phyloP scores from a whole-genome alignment of 83 land plant species.

The Larix sibirica region DNA sequence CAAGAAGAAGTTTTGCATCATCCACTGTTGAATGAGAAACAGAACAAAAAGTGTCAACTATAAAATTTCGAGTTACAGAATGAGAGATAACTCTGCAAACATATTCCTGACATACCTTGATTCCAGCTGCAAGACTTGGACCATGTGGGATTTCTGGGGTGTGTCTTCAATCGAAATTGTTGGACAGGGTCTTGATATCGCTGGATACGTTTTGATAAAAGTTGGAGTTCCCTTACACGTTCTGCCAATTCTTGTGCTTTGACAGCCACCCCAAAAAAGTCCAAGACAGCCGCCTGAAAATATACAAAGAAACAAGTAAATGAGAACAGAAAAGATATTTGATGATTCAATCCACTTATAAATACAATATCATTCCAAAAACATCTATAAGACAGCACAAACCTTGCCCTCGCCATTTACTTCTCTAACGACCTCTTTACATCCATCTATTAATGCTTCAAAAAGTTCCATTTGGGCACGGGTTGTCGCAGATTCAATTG shows the following conservation, averaged over 20 bases:
- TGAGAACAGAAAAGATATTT: too few species aligned
- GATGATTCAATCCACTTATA: too few species aligned
- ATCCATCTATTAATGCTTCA: constrained; percentile 80
- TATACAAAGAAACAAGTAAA: too few species aligned
- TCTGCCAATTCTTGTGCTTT: constrained; percentile 88
- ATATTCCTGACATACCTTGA: constrained; percentile 52
- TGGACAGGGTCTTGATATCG: constrained; percentile 79
- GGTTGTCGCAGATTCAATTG: constrained; percentile 63
- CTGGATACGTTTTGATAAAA: constrained; percentile 81
- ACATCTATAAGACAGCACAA: constrained; percentile 1
- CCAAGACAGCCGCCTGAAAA: constrained; percentile 84
- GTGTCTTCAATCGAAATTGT: constrained; percentile 78
- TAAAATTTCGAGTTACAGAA: not conserved
- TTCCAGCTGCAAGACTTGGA: constrained; percentile 97
- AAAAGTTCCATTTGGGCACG: constrained; percentile 78
- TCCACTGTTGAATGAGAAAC: constrained; percentile 59
- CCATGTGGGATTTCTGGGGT: constrained; percentile 87
- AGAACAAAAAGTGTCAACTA: not conserved
- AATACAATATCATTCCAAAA: not conserved
- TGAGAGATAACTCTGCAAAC: not conserved
- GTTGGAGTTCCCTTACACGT: constrained; percentile 86
- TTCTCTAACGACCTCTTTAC: constrained; percentile 65
- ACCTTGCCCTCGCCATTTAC: constrained; percentile 81
- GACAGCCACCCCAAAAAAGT: constrained; percentile 96
- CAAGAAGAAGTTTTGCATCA: constrained; percentile 95